phyloP scores from a whole-genome alignment of 352 stramenopile species.

The Globisporangium perplexum region DNA sequence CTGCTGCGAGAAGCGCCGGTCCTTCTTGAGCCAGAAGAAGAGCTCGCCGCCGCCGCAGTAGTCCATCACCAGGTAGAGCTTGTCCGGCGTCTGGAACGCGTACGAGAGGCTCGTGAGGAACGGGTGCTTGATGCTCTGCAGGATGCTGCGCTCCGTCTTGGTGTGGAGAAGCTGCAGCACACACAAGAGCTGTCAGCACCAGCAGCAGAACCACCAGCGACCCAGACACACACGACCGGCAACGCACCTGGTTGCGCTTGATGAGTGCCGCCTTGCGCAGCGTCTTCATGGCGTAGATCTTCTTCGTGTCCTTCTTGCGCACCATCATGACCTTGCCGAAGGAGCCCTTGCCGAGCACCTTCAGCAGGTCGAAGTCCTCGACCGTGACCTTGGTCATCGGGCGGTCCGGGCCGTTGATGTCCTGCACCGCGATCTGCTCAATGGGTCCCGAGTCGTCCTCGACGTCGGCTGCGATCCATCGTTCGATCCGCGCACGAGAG shows the following conservation, averaged over 20 bases:
- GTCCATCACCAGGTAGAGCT: conserved; percentile 93
- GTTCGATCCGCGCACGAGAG: not conserved
- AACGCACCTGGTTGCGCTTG: conserved; percentile 85
- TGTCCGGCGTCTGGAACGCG: conserved; percentile 89
- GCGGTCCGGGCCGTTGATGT: conserved; percentile 58
- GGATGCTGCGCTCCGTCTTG: conserved; percentile 91
- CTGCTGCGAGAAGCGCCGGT: conserved; percentile 90
- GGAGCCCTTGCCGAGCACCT: conserved; percentile 93
- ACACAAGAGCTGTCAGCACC: not conserved
- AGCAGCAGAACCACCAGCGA: too few relatives aligned
- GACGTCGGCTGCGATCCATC: conserved; percentile 38
- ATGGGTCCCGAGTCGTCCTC: conserved; percentile 78
- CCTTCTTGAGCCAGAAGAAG: conserved; percentile 95
- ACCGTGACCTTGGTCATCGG: conserved; percentile 83
- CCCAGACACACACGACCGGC: not conserved
- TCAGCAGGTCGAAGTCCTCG: conserved; percentile 91
- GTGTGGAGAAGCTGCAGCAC: conserved; percentile 76
- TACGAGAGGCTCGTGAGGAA: conserved; percentile 87
- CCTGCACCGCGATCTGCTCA: conserved; percentile 80
- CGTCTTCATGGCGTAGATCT: conserved; percentile 96
- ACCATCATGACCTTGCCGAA: conserved; percentile 97
- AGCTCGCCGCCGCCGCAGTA: conserved; percentile 93
- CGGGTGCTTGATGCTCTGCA: conserved; percentile 91
- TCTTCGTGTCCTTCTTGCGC: conserved; percentile 90
- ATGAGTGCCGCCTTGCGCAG: conserved; percentile 91